Evolutionary conservation across 371 early-diverging fungal species (phyloP), one percentile per base, ranked within the genome.

Genomic region (Mortierella sp.): DNA sequence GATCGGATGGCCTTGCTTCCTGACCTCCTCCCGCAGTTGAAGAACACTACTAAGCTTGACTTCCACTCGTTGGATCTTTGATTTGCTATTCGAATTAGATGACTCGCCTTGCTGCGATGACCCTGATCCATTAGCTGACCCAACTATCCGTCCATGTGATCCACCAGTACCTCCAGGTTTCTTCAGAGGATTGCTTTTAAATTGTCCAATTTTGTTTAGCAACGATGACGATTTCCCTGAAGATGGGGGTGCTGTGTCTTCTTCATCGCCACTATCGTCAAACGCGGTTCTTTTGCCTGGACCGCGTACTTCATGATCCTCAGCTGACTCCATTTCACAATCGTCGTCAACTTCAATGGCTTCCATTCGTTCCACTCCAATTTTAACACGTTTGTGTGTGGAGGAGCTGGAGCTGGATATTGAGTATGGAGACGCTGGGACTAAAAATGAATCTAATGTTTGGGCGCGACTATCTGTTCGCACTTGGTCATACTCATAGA

Each of bases 1-100:
- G 4, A 89, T 95, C 86, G 82, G 63, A 70, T 94, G 89, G n/a
- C 86, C 86, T 5, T 86, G 84, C 48, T 86, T 83, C 62, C 87
- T 83, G 7, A 97, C 76, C 52, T 93, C 93, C n/a, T 93, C 88
- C 19, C 94, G 87, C 60, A 98, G 78, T 21, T 91, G 89, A 21
- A 94, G 78, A 9, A 97, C 87, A 69, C 96, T 95, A 0, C 92
- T 92, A 57, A 96, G 69, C 36, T 88, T 86, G 24, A 96, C 96
- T 15, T 95, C 93, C 0, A 91, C 85, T 19, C 89, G 76, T 21
- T 75, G 65, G 28, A 70, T 52, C 72, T 79, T 41, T 33, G 60
- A 9, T 50, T 59, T 63, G 40, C 36, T 70, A 63, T 53, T 11
- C 22, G 53, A 13, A 19, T 10, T 48, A 43, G 19, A 53, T 24